phyloP scores from a whole-genome alignment of 768 basidiomycete genomes.

The Mycena alexandri region DNA sequence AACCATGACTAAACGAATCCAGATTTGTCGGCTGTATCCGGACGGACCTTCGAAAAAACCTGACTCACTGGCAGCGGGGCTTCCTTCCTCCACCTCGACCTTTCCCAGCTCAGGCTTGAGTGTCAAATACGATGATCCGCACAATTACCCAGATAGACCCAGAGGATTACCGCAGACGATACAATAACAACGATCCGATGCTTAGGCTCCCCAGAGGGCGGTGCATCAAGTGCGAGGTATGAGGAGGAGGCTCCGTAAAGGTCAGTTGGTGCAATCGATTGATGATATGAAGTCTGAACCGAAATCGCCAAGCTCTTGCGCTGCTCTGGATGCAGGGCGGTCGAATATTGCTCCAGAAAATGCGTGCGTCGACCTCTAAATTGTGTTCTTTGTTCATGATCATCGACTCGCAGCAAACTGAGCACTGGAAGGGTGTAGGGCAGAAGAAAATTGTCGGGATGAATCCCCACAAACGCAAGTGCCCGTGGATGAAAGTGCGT shows the following conservation, averaged over 20 bases:
- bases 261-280: background rate
- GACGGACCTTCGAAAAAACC: too few species aligned
- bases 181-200: background rate
- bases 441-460: background rate
- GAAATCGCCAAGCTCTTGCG: background rate
- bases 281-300: background rate
- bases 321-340: slow-evolving; percentile 14
- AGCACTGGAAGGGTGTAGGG: slow-evolving; percentile 9
- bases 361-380: background rate
- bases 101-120: too few species aligned
- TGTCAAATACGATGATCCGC: too few species aligned
- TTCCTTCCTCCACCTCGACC: too few species aligned
- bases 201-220: background rate
- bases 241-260: background rate
- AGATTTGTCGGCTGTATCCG: too few species aligned
- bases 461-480: slow-evolving; percentile 8
- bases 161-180: background rate
- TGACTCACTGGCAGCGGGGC: too few species aligned
- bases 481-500: slow-evolving; percentile 15
- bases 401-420: background rate
- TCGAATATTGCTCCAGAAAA: slow-evolving; percentile 15
- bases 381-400: background rate
- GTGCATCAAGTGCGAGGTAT: background rate
- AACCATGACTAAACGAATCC: too few species aligned
- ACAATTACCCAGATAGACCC: background rate